Percentiles rank a stretch among this genome's conserved stretches.
phyloP scores from a whole-genome alignment of 2,329 filamentous ascomycete genomes.

The Fusarium zealandicum region DNA sequence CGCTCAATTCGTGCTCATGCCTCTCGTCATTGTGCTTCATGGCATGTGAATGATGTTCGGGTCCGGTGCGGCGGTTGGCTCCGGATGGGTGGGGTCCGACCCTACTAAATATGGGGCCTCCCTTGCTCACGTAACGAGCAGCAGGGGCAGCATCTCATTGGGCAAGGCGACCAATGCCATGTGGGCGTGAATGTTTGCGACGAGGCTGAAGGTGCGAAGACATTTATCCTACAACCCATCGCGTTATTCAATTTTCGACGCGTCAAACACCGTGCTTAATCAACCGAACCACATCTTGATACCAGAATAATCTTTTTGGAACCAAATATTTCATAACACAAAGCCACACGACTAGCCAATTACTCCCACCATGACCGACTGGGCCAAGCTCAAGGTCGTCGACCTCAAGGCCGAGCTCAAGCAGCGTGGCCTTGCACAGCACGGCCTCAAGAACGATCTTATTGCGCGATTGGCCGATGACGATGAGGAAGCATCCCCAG shows the following conservation, averaged over 20 bases:
- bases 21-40: constrained; percentile 6
- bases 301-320: neutral
- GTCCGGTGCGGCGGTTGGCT: constrained; percentile 9
- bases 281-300: neutral
- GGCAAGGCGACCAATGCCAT: constrained; percentile 9
- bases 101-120: neutral
- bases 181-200: constrained; percentile 34
- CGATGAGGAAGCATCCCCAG: constrained; percentile 20
- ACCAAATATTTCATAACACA: neutral
- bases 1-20: neutral
- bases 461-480: constrained; percentile 64
- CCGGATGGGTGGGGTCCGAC: constrained; percentile 12
- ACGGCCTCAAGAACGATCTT: constrained; percentile 75
- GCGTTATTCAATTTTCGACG: constrained; percentile 2
- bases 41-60: neutral
- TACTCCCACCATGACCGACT: constrained; percentile 56
- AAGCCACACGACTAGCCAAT: constrained; percentile 9
- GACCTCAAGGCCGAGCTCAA: constrained; percentile 80
- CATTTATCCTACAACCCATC: constrained; percentile 10
- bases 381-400: constrained; percentile 71
- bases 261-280: neutral
- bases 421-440: constrained; percentile 70
- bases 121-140: constrained; percentile 32
- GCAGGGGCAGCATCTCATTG: constrained; percentile 19
- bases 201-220: constrained; percentile 31